These are phyloP conservation scores for Dictyostelium brefeldianum DNA, from an alignment of 78 protist genomes.

Conservation along the genomic window DNA sequence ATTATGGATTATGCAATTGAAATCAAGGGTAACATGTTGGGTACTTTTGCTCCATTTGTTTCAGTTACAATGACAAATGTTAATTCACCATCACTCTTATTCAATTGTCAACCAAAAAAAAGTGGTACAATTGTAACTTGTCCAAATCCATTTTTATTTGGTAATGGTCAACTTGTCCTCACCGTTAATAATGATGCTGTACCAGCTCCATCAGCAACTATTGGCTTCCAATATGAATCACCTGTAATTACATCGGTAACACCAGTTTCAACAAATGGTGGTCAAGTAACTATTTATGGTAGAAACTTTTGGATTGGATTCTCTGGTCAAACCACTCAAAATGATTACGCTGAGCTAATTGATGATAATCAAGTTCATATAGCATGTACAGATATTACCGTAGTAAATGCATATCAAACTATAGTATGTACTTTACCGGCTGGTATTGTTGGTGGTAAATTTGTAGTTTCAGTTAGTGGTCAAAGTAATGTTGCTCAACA, in stretches of 20 bases:
- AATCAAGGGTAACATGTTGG: slow-evolving; percentile 11
- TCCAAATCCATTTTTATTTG: slow-evolving; percentile 36
- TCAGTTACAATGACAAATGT: slow-evolving; percentile 1
- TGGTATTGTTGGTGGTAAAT: slow-evolving; percentile 8
- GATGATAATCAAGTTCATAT: not conserved
- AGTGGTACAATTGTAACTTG: not conserved
- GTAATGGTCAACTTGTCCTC: not conserved
- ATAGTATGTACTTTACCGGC: slow-evolving; percentile 6
- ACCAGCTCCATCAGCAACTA: not conserved
- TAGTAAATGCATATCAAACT: not conserved
- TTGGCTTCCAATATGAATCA: not conserved
- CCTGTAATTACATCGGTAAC: slow-evolving; percentile 17
- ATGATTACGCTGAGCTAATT: not conserved
- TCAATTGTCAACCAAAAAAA: not conserved
- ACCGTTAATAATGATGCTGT: not conserved
- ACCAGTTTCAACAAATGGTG: slow-evolving; percentile 30
- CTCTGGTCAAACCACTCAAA: not conserved
- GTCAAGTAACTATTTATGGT: slow-evolving; percentile 37
- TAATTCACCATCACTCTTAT: too few relatives aligned
- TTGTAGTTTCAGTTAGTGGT: not conserved
- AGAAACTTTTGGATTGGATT: not conserved
- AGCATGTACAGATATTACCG: not conserved
- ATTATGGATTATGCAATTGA: not conserved
- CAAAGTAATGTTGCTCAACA: not conserved
- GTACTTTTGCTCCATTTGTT: not conserved